Base-by-base conservation (phyloP, 2,329 filamentous ascomycete species). In the Corniculantispora saksenae region DNA sequence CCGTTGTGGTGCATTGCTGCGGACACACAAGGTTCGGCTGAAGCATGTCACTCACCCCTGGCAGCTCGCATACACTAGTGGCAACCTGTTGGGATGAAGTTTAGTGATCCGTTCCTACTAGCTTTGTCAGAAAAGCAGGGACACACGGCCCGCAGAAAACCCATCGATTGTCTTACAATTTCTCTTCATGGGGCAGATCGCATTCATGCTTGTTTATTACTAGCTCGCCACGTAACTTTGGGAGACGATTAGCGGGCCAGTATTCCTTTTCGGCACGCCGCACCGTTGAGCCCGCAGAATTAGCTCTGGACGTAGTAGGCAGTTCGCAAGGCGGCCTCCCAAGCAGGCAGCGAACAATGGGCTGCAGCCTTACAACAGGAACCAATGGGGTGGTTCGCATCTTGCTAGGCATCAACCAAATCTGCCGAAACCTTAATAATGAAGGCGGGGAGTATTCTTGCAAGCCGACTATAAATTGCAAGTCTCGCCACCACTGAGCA, bases 321-420 rank as follows among this genome's bases (percentile, higher is more conserved):
- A 27, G 29, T 50, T 35, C 21, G 48, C 48, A 61, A 61, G 59
- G 59, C 59, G 59, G 59, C 59, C 59, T 61, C 59, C 59, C 59
- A 45, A 32, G 13, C 13, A 61, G 56, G 56, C 56, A 59, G 19
- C 56, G 25, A 59, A 13, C 4, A 23, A 15, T n/a, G 17, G 3
- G 23, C 21, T 29, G 50, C 35, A 43, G 59, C 48, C 59, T 61
- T 54, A 23, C 19, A 3, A 27, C 19, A 19, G 7, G 12, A 21
- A 25, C 59, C 59, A 61, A 61, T 54, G n/a, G 48, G 35, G 13
- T 15, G 25, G n/a, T 32, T 43, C 23, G 25, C 15, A 61, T 61
- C 59, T 53, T 23, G 27, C 12, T 61, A 61, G 59, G 59, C 59
- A 61, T 61, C 59, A 61, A 27, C 57, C 45, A 50, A 12, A 50